phyloP scores from a whole-genome alignment of 2,329 filamentous ascomycete genomes.

The Pseudogymnoascus sp. region DNA sequence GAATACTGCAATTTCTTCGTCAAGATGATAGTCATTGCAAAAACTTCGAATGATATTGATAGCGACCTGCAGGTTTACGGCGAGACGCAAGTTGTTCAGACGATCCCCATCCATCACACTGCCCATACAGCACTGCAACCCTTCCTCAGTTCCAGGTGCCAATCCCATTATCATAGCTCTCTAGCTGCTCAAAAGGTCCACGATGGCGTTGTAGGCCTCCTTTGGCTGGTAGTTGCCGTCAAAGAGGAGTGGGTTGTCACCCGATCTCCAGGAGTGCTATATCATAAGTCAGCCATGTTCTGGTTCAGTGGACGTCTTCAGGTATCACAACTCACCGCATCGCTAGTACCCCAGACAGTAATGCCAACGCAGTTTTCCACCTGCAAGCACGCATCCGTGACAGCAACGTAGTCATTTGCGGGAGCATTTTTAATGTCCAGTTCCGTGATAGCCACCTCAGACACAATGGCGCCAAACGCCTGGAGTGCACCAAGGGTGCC shows the following conservation, averaged over 20 bases:
- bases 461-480: conserved; percentile 38
- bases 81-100: no score
- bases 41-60: no score
- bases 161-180: no score
- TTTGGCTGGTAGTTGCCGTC: conserved; percentile 46
- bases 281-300: no score
- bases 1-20: no score
- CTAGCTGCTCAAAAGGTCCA: no score
- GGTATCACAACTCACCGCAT: conserved; percentile 24
- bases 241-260: conserved; percentile 46
- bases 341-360: conserved; percentile 26
- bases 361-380: conserved; percentile 16
- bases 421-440: conserved; percentile 47
- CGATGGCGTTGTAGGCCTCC: conserved; percentile 41
- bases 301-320: no score
- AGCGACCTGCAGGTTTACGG: no score
- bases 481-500: conserved; percentile 14
- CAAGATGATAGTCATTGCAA: no score
- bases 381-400: conserved; percentile 15
- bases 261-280: conserved; percentile 42
- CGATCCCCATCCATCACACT: no score
- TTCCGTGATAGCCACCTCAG: conserved; percentile 55
- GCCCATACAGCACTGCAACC: no score
- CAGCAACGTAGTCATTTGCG: conserved; percentile 32
- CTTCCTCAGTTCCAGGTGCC: no score